Base-by-base conservation (phyloP, 2,329 filamentous ascomycete genomes). In the Aspergillus flavus region DNA sequence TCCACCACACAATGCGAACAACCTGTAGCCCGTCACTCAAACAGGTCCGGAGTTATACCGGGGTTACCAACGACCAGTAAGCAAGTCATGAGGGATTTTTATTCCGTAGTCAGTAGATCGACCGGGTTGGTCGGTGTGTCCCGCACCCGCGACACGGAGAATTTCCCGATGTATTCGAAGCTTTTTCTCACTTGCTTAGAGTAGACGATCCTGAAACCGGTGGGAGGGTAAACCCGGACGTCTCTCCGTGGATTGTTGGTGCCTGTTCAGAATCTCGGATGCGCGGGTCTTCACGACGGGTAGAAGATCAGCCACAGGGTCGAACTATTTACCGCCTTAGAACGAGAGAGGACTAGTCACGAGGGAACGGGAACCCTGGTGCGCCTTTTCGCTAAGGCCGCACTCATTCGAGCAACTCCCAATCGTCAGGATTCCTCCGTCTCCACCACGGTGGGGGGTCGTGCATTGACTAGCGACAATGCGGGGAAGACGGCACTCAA, bases 381-480 rank as follows among this genome's bases (percentile, higher is more conserved):
- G 23, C 34, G 34, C 34, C 34, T n/a, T 9, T 41, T 41, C 39
- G 39, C 39, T 41, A 41, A 41, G 39, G 39, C 39, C 39, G 9
- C 19, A 7, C 10, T 39, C n/a, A 26, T 55, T 55, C 6, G 52
- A 39, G 32, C 16, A 19, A n/a, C 14, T 32, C 28, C 39, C 28
- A 36, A 39, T 55, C 52, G 52, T 41, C 52, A 55, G n/a, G 52
- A 55, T 55, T 36, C 52, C n/a, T 39, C 32, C 0, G 19, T 23
- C 32, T 23, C 52, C 52, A 54, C 52, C 30, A n/a, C 21, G 10
- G 52, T 23, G 52, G 16, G 52, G 52, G 52, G n/a, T 54, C 11
- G 52, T 36, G 52, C 52, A 55, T 55, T 16, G 34, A 54, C 52
- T 55, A 36, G 52, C 6, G 21, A 55, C 52, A 39, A 55, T 55